phyloP scores from a whole-genome alignment of 805 yeast genomes.

The Candida pseudofarinosa region DNA sequence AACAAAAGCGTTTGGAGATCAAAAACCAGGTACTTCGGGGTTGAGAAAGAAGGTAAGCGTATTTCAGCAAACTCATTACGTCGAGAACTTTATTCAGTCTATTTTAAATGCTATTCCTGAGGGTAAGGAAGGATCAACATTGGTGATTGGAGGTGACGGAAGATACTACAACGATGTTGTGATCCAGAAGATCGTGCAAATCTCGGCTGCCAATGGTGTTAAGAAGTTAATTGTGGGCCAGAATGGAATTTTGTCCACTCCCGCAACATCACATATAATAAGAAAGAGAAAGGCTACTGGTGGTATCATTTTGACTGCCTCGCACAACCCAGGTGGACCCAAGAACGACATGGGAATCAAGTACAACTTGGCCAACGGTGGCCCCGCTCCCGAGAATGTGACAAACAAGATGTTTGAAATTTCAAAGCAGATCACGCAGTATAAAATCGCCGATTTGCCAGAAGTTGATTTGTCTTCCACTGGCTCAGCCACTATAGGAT shows the following conservation, averaged over 20 bases:
- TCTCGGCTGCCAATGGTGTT: conserved; percentile 91
- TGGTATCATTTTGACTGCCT: conserved; percentile 93
- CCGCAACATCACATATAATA: conserved; percentile 93
- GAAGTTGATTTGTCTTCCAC: conserved; percentile 57
- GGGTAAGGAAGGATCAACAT: conserved; percentile 66
- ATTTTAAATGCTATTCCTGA: conserved; percentile 85
- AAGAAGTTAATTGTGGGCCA: conserved; percentile 82
- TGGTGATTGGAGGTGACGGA: conserved; percentile 97
- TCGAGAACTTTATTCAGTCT: conserved; percentile 92
- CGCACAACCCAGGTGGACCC: conserved; percentile 98
- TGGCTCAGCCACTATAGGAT: conserved; percentile 53
- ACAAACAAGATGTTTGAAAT: conserved; percentile 80
- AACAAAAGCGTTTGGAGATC: conserved; percentile 81
- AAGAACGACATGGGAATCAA: conserved; percentile 89
- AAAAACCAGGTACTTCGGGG: conserved; percentile 98
- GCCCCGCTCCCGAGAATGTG: conserved; percentile 96
- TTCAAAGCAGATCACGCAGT: conserved; percentile 54
- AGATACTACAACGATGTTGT: conserved; percentile 83
- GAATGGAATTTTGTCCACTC: conserved; percentile 85
- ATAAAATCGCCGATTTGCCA: conserved; percentile 59
- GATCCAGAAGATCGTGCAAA: conserved; percentile 73
- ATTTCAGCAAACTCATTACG: conserved; percentile 74
- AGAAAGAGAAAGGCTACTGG: conserved; percentile 77
- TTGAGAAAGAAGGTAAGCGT: conserved; percentile 86
- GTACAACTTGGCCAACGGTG: conserved; percentile 92